phyloP scores from a whole-genome alignment of 805 yeast genomes.

The Yarrowia yakushimensis region DNA sequence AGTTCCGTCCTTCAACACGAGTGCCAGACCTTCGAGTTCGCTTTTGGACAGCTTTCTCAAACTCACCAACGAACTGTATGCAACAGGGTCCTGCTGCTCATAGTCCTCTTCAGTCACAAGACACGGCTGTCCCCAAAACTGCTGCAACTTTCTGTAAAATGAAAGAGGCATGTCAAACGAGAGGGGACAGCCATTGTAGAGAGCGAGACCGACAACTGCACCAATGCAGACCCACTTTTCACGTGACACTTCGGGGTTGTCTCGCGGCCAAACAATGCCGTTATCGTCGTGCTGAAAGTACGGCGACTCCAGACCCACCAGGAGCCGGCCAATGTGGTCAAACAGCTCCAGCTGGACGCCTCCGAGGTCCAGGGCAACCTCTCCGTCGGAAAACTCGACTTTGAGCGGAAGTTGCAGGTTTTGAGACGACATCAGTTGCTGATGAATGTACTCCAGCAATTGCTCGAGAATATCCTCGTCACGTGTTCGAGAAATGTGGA shows the following conservation, averaged over 20 bases:
- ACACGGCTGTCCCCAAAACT: not conserved
- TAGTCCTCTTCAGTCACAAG: constrained; percentile 24
- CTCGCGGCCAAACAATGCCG: not conserved
- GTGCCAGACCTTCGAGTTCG: not conserved
- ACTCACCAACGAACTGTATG: constrained; percentile 26
- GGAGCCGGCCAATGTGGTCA: constrained; percentile 29
- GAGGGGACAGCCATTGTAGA: constrained; percentile 35
- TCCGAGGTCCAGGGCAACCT: constrained; percentile 36
- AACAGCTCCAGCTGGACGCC: constrained; percentile 37
- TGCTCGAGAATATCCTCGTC: constrained; percentile 6
- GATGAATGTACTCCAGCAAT: not conserved
- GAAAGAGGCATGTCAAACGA: constrained; percentile 33
- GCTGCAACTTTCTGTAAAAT: constrained; percentile 28
- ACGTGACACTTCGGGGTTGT: not conserved
- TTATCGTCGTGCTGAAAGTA: constrained; percentile 23
- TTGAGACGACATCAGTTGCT: not conserved
- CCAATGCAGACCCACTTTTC: constrained; percentile 25
- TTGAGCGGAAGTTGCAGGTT: constrained; percentile 31
- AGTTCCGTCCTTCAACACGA: not conserved
- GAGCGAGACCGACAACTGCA: constrained; percentile 34
- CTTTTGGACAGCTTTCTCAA: constrained; percentile 25
- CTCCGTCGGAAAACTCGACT: constrained; percentile 33
- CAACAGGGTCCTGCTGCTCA: constrained; percentile 31
- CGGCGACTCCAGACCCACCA: constrained; percentile 27
- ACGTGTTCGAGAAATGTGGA: constrained; percentile 7